Conservation (phyloP, 345 rosid species). For the Mangifera indica region DNA sequence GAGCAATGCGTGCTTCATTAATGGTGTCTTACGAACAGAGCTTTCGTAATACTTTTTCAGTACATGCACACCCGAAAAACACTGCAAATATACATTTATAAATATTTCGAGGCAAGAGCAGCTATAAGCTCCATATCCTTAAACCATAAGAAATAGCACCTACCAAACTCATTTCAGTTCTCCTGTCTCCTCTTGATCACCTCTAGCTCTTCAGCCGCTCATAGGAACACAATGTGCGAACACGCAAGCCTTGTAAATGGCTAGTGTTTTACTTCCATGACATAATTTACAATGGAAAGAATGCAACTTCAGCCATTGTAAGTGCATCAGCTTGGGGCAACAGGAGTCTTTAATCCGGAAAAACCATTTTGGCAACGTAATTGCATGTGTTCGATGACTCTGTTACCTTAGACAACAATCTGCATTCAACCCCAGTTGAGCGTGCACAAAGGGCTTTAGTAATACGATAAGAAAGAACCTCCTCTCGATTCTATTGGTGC, state of each 20-base stretch:
- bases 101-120: background rate
- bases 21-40: background rate
- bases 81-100: no score
- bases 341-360: conserved; percentile 31
- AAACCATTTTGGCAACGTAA: conserved; percentile 44
- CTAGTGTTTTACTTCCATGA: conserved; percentile 49
- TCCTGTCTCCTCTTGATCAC: background rate
- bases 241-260: conserved; percentile 33
- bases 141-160: background rate
- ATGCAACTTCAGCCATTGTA: conserved; percentile 47
- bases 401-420: conserved; percentile 48
- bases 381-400: conserved; percentile 54
- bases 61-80: no score
- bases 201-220: conserved; percentile 1
- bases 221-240: background rate
- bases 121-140: background rate
- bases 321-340: conserved; percentile 42
- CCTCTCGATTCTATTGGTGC: no score
- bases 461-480: conserved; percentile 42
- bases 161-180: background rate
- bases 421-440: conserved; percentile 42
- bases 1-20: background rate
- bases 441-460: conserved; percentile 54
- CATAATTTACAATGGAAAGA: conserved; percentile 49
- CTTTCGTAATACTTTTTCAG: no score